Evolutionary conservation across 352 stramenopile species (phyloP), one percentile per base, ranked within the genome.

Genomic region (Thraustochytrium sp.): DNA sequence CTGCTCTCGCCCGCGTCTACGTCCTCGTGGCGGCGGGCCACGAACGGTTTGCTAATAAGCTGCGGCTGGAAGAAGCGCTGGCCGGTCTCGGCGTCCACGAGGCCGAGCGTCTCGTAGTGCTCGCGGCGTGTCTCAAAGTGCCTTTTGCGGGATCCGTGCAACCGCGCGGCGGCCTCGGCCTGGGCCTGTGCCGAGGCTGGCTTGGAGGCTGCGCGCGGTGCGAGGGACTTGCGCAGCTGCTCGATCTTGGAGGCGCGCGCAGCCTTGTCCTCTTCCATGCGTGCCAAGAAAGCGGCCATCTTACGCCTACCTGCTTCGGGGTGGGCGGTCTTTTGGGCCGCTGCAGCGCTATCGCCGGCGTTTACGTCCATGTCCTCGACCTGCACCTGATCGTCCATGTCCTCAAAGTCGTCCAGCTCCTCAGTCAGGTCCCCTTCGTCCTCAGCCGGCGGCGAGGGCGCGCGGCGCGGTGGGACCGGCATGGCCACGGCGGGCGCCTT

Each of bases 1-100:
- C n/a, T n/a, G n/a, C n/a, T n/a, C n/a, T n/a, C n/a, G n/a, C n/a
- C n/a, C n/a, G n/a, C n/a, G n/a, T n/a, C n/a, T n/a, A n/a, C n/a
- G n/a, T n/a, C n/a, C n/a, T n/a, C n/a, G n/a, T n/a, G n/a, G n/a
- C n/a, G n/a, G n/a, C n/a, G n/a, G n/a, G n/a, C n/a, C n/a, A n/a
- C 42, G 46, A 8, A 26, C 31, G 65, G 13, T 26, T 77, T 77
- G 31, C 65, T 77, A 13, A 42, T 48, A 1, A 80, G 53, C 38
- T 16, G 31, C 11, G 68, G 68, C 68, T 80, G 76, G 34, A 80
- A 80, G 31, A 65, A 44, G 4, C 11, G 9, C 49, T 80, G 48
- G 11, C 68, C 68, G 11, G 65, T 65, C 38, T 48, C 13, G 4
- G 16, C 9, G 42, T 80, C 68, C 21, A 31, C 8, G 23, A 23